These are phyloP conservation scores for Quercus robur DNA, from an alignment of 306 rosid genomes.

Conservation along the genomic window DNA sequence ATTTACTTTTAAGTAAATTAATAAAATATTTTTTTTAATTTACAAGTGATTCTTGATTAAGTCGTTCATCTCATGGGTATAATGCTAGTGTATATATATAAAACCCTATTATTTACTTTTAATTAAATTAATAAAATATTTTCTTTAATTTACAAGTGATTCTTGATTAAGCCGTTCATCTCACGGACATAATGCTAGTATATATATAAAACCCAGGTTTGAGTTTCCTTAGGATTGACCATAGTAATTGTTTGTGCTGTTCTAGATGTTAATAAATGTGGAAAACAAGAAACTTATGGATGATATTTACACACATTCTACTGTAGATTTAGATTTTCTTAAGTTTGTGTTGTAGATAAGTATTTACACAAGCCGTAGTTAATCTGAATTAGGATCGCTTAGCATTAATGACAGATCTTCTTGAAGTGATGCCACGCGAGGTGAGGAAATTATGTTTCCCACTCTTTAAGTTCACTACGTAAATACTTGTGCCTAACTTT, in stretches of 20 bases:
- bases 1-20: too few relatives aligned
- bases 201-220: too few relatives aligned
- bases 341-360: background rate
- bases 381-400: conserved; percentile 61
- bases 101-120: too few relatives aligned
- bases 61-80: too few relatives aligned
- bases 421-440: conserved; percentile 93
- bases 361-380: too few relatives aligned
- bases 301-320: conserved; percentile 13
- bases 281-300: conserved; percentile 1
- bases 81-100: too few relatives aligned
- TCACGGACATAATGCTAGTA: too few relatives aligned
- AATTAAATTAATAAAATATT: too few relatives aligned
- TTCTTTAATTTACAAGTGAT: too few relatives aligned
- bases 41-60: too few relatives aligned
- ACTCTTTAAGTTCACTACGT: conserved; percentile 6
- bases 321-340: background rate
- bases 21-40: too few relatives aligned
- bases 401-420: conserved; percentile 93
- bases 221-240: background rate
- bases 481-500: conserved; percentile 22
- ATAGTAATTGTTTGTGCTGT: background rate
- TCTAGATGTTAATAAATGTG: background rate
- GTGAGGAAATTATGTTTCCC: conserved; percentile 29
- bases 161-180: too few relatives aligned